A percentile compares a stretch with the other conserved stretches of the same genome.
These are phyloP conservation scores for Russula olivacea DNA, from an alignment of 768 basidiomycete genomes.

Conservation along the genomic window DNA sequence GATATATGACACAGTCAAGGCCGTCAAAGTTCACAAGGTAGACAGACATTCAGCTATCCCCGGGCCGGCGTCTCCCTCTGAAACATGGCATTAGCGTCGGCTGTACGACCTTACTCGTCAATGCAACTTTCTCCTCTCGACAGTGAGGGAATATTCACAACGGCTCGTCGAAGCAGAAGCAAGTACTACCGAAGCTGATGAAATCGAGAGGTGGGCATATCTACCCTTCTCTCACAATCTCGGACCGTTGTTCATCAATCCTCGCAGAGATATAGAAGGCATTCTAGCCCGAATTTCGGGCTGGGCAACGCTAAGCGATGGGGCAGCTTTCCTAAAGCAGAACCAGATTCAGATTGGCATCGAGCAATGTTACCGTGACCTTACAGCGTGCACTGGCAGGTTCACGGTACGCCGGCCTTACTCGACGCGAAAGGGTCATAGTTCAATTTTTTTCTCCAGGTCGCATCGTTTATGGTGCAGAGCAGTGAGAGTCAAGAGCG, in stretches of 20 bases:
- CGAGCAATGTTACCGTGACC: constrained; percentile 35
- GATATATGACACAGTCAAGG: too few species aligned
- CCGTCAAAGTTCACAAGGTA: constrained; percentile 10
- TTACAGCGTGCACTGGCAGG: constrained; percentile 35
- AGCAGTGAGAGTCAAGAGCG: not conserved
- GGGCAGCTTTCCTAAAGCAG: constrained; percentile 32
- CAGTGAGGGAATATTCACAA: constrained; percentile 8
- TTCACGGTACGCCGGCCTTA: constrained; percentile 32
- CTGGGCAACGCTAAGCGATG: not conserved
- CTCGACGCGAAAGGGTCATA: not conserved
- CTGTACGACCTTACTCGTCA: not conserved
- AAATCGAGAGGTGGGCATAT: constrained; percentile 2
- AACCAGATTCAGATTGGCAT: constrained; percentile 40
- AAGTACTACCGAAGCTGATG: constrained; percentile 1
- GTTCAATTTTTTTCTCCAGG: not conserved
- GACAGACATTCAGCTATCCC: not conserved
- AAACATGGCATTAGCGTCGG: not conserved
- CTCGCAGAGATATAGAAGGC: constrained; percentile 5
- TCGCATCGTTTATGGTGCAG: not conserved
- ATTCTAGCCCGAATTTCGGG: not conserved
- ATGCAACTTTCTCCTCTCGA: constrained; percentile 1
- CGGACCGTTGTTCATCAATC: not conserved
- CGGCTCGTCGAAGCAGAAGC: not conserved
- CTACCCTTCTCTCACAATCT: not conserved
- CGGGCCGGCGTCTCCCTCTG: not conserved